Percentiles rank a stretch among this genome's conserved stretches.
These are phyloP conservation scores for Cyberlindnera veronae DNA, from an alignment of 805 yeast species.

Conservation along the genomic window DNA sequence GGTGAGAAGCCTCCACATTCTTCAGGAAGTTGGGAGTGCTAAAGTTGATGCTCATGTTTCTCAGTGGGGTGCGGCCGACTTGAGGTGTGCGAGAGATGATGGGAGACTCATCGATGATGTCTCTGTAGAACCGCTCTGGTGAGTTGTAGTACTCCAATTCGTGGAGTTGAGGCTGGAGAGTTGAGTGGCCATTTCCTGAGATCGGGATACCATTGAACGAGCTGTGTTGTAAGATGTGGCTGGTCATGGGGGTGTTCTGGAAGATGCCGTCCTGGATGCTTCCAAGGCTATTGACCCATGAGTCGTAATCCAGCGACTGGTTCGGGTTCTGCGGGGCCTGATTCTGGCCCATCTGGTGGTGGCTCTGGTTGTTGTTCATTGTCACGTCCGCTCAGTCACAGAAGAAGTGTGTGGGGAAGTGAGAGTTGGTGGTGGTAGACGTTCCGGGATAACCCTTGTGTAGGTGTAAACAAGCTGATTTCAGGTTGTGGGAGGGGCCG, in stretches of 20 bases:
- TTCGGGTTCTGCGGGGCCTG: slow-evolving; percentile 7
- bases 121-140: slow-evolving; percentile 28
- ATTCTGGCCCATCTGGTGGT: not conserved
- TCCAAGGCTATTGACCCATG: slow-evolving; percentile 27
- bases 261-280: slow-evolving; percentile 26
- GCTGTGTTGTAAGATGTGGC: slow-evolving; percentile 20
- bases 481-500: not conserved
- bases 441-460: too few relatives aligned
- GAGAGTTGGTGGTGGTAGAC: too few relatives aligned
- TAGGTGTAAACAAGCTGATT: not conserved
- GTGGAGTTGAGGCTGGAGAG: slow-evolving; percentile 7
- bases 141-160: slow-evolving; percentile 24
- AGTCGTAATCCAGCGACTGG: slow-evolving; percentile 26
- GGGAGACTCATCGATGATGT: slow-evolving; percentile 28
- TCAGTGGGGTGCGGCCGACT: slow-evolving; percentile 27
- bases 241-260: slow-evolving; percentile 26
- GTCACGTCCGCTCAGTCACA: not conserved
- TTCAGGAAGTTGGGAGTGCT: slow-evolving; percentile 28
- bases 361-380: not conserved
- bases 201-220: slow-evolving; percentile 3
- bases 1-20: slow-evolving; percentile 17
- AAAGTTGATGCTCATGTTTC: slow-evolving; percentile 19
- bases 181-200: not conserved
- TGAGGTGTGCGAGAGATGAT: slow-evolving; percentile 23
- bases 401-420: too few relatives aligned